A percentile compares a stretch with the other conserved stretches of the same genome.
Conservation (phyloP, 2,329 filamentous ascomycete species). For the Fusarium brevicatenulatum region DNA sequence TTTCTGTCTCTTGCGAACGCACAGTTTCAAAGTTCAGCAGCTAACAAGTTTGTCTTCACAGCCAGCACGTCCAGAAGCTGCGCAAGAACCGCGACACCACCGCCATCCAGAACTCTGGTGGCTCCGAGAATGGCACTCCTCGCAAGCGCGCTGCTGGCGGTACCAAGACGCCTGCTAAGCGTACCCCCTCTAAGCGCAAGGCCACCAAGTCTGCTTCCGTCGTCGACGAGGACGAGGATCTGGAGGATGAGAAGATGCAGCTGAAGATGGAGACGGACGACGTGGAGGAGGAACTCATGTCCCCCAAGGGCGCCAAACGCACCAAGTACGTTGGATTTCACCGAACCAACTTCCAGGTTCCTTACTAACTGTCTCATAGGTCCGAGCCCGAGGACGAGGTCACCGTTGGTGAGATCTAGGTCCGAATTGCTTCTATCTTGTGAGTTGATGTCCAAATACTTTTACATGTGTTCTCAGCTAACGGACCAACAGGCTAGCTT, state of each 20-base stretch:
- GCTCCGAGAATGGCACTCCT: slow-evolving; percentile 33
- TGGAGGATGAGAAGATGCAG: slow-evolving; percentile 39
- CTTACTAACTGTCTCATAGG: slow-evolving; percentile 23
- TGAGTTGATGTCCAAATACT: neutral
- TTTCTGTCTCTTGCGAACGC: neutral
- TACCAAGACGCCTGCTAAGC: slow-evolving; percentile 44
- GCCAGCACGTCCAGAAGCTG: slow-evolving; percentile 60
- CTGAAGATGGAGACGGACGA: slow-evolving; percentile 43
- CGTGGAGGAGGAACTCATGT: slow-evolving; percentile 4
- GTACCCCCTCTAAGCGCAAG: slow-evolving; percentile 43
- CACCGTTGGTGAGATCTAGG: slow-evolving; percentile 13
- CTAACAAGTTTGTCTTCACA: slow-evolving; percentile 40
- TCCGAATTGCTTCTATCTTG: neutral
- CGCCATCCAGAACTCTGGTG: slow-evolving; percentile 33
- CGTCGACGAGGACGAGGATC: slow-evolving; percentile 40
- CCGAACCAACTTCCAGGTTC: too few species aligned
- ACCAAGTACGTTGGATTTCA: slow-evolving; percentile 34
- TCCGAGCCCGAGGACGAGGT: slow-evolving; percentile 24
- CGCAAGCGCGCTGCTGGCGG: slow-evolving; percentile 30
- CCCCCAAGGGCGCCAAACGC: slow-evolving; percentile 39
- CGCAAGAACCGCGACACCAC: slow-evolving; percentile 49
- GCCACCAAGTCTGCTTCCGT: slow-evolving; percentile 18
- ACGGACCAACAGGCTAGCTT: neutral
- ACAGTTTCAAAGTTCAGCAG: neutral
- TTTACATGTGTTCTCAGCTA: neutral